These are phyloP conservation scores for Pouteria glomerata DNA, from an alignment of 148 eudicot genomes.

Conservation along the genomic window DNA sequence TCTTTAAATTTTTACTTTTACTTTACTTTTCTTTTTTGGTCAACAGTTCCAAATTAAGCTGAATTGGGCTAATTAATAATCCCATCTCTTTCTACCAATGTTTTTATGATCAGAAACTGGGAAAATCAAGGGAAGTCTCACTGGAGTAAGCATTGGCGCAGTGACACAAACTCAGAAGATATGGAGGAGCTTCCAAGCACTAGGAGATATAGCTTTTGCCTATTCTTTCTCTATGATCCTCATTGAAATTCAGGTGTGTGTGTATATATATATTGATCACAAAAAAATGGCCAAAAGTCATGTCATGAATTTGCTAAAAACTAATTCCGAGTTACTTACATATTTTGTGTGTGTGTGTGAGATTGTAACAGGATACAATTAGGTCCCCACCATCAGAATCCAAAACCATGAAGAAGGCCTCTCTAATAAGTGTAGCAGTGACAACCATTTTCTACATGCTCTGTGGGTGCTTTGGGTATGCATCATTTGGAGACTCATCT, in stretches of 20 bases:
- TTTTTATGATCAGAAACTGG: constrained; percentile 18
- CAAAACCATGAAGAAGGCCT: constrained; percentile 51
- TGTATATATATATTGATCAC: too few relatives aligned
- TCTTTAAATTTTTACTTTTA: neutral
- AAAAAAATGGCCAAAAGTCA: too few relatives aligned
- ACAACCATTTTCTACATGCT: constrained; percentile 50
- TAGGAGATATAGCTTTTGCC: constrained; percentile 74
- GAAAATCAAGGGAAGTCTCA: constrained; percentile 30
- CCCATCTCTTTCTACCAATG: neutral
- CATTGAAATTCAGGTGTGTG: constrained; percentile 50
- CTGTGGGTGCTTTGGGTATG: constrained; percentile 55
- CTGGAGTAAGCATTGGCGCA: constrained; percentile 49
- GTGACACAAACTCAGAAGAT: constrained; percentile 48
- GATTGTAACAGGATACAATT: constrained; percentile 27
- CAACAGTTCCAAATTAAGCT: too few relatives aligned
- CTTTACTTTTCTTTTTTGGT: too few relatives aligned
- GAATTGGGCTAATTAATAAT: neutral
- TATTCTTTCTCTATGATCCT: constrained; percentile 71
- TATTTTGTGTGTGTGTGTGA: neutral
- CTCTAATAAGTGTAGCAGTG: constrained; percentile 36
- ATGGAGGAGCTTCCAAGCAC: constrained; percentile 67
- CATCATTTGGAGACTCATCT: constrained; percentile 48
- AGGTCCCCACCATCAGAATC: constrained; percentile 48
- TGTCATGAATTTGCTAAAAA: too few relatives aligned
- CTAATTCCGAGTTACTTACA: too few relatives aligned